A percentile compares a stretch with the other conserved stretches of the same genome.
These are phyloP conservation scores for Dalbergia cultrata DNA, from an alignment of 306 rosid genomes.

Conservation along the genomic window DNA sequence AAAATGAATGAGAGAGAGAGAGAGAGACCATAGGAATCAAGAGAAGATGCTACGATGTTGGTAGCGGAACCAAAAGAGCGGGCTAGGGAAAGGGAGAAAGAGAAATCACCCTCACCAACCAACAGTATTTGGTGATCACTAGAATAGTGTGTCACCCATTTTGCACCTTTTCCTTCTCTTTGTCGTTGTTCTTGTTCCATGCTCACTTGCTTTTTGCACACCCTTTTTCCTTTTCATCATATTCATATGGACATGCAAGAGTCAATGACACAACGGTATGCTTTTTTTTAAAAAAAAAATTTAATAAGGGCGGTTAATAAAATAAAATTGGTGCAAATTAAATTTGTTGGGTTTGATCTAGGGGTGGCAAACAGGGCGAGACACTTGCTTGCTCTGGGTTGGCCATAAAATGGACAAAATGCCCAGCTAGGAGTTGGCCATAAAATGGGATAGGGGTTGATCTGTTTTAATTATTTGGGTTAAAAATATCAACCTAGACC, in stretches of 20 bases:
- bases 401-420: too few species aligned
- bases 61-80: constrained; percentile 55
- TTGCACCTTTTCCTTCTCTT: constrained; percentile 23
- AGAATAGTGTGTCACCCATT: constrained; percentile 55
- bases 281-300: too few species aligned
- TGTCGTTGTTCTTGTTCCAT: background rate
- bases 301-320: too few species aligned
- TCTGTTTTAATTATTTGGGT: too few species aligned
- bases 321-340: too few species aligned
- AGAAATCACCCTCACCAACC: constrained; percentile 78
- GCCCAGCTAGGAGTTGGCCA: too few species aligned
- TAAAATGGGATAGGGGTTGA: too few species aligned
- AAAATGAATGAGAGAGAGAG: background rate
- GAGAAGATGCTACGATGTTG: constrained; percentile 60
- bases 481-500: too few species aligned
- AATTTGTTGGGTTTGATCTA: too few species aligned
- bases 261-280: background rate
- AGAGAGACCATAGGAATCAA: constrained; percentile 48
- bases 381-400: too few species aligned
- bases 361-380: too few species aligned
- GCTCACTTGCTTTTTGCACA: background rate
- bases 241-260: background rate
- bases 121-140: constrained; percentile 59
- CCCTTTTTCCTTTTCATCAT: background rate
- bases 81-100: constrained; percentile 60